Evolutionary conservation across 495 filamentous ascomycete genomes (phyloP).

Genomic region (Immersiella caudata): DNA sequence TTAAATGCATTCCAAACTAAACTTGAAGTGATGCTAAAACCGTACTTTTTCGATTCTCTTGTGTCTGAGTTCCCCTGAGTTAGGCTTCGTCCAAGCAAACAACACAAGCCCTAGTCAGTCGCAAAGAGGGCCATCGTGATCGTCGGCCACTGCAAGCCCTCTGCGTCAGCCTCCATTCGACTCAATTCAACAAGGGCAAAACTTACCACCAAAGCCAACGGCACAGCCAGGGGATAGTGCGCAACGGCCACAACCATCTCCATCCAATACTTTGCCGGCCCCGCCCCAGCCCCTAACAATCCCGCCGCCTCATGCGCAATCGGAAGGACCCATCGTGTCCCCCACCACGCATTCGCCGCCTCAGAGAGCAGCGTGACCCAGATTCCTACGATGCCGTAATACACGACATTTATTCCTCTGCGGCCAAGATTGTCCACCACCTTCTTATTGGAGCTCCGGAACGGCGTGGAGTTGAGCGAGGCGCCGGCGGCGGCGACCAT

Average conservation of each 20-base stretch:
- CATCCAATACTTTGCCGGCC: conserved; percentile 21
- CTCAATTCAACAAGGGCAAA: neutral
- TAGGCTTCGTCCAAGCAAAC: neutral
- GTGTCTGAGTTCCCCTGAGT: neutral
- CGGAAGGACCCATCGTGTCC: conserved; percentile 21
- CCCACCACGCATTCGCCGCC: conserved; percentile 27
- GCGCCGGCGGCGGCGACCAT: conserved; percentile 23
- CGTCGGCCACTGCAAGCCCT: neutral
- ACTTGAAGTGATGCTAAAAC: too few relatives aligned
- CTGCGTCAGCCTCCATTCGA: neutral
- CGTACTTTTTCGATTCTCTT: too few relatives aligned
- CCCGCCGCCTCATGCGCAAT: conserved; percentile 25
- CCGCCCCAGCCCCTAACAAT: neutral
- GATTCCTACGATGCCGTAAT: conserved; percentile 18
- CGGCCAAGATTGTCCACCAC: conserved; percentile 9
- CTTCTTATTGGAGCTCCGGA: neutral
- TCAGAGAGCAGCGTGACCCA: conserved; percentile 24
- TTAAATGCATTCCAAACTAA: too few relatives aligned
- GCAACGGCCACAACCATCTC: conserved; percentile 17
- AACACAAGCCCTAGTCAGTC: neutral
- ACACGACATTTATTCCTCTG: conserved; percentile 12
- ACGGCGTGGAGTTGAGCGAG: conserved; percentile 20
- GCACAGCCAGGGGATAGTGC: conserved; percentile 21
- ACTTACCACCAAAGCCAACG: conserved; percentile 21
- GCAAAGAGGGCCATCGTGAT: conserved; percentile 6